Percentiles rank a stretch among this genome's conserved stretches.
Conservation (phyloP, 345 rosid species). For the Citrus sp. region DNA sequence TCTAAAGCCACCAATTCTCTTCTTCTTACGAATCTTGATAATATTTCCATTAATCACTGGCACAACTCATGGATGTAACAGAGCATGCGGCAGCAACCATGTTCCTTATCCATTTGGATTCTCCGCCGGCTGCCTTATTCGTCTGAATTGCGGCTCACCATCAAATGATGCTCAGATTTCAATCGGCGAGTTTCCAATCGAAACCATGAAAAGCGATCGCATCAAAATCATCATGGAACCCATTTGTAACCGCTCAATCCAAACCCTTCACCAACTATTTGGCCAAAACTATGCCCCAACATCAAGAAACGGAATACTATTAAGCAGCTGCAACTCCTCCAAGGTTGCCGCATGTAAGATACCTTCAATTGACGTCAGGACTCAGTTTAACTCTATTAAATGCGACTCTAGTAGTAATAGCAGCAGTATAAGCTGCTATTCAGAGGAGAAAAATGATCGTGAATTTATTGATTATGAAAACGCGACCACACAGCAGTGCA, state of each 20-base stretch:
- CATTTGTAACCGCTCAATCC: conserved; percentile 44
- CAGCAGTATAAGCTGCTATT: conserved; percentile 35
- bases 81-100: conserved; percentile 27
- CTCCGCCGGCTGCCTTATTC: conserved; percentile 47
- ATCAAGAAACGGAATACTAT: conserved; percentile 36
- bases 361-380: conserved; percentile 25
- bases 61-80: conserved; percentile 25
- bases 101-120: conserved; percentile 65
- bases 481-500: conserved; percentile 25
- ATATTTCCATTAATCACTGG: background rate
- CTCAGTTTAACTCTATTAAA: conserved; percentile 25
- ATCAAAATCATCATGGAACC: conserved; percentile 38
- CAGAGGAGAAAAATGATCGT: background rate
- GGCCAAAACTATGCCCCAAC: conserved; percentile 40
- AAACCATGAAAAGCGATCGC: conserved; percentile 2
- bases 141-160: conserved; percentile 34
- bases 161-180: background rate
- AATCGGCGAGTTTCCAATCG: conserved; percentile 32
- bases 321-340: conserved; percentile 30
- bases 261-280: conserved; percentile 36
- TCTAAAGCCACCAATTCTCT: conserved; percentile 3
- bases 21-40: conserved; percentile 2
- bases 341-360: conserved; percentile 18
- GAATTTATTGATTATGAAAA: conserved; percentile 19
- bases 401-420: conserved; percentile 4